These are phyloP conservation scores for Pyrenochaeta sp. DNA, from an alignment of 2,329 filamentous ascomycete species.

Conservation along the genomic window DNA sequence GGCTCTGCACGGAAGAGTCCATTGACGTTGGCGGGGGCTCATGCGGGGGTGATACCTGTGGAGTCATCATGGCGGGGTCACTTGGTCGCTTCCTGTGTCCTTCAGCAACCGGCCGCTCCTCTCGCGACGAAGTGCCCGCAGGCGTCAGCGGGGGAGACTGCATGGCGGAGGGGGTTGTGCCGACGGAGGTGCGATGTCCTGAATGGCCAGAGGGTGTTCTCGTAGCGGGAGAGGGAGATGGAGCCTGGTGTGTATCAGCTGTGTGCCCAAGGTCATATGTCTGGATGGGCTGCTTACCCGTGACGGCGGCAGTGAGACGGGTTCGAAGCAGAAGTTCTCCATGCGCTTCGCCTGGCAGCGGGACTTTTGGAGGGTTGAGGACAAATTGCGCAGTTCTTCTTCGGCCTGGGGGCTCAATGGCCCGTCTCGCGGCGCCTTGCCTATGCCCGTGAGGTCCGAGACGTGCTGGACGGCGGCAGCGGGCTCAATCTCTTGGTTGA, in stretches of 20 bases:
- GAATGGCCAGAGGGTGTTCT: constrained; percentile 63
- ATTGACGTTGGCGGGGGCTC: constrained; percentile 60
- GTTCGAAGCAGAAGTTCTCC: constrained; percentile 88
- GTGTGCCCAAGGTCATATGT: constrained; percentile 5
- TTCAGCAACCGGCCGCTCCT: constrained; percentile 53
- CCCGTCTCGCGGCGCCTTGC: constrained; percentile 29
- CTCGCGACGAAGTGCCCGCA: constrained; percentile 73
- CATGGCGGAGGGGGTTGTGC: constrained; percentile 74
- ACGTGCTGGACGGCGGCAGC: constrained; percentile 42
- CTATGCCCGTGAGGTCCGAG: constrained; percentile 37
- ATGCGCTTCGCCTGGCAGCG: constrained; percentile 83
- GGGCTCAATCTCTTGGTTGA: constrained; percentile 51
- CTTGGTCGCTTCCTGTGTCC: constrained; percentile 48
- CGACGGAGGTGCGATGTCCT: constrained; percentile 59
- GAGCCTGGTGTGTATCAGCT: constrained; percentile 50
- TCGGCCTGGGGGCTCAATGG: constrained; percentile 55
- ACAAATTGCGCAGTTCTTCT: constrained; percentile 76
- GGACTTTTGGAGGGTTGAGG: constrained; percentile 74
- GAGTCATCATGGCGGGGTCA: constrained; percentile 63
- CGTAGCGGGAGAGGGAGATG: constrained; percentile 57
- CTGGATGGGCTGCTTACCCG: constrained; percentile 67
- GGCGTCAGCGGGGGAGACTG: constrained; percentile 92
- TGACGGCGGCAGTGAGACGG: constrained; percentile 85
- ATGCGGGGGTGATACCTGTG: constrained; percentile 64
- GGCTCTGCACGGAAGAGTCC: constrained; percentile 35